These are phyloP conservation scores for Syzygium oleosum DNA, from an alignment of 345 rosid species.

Conservation along the genomic window DNA sequence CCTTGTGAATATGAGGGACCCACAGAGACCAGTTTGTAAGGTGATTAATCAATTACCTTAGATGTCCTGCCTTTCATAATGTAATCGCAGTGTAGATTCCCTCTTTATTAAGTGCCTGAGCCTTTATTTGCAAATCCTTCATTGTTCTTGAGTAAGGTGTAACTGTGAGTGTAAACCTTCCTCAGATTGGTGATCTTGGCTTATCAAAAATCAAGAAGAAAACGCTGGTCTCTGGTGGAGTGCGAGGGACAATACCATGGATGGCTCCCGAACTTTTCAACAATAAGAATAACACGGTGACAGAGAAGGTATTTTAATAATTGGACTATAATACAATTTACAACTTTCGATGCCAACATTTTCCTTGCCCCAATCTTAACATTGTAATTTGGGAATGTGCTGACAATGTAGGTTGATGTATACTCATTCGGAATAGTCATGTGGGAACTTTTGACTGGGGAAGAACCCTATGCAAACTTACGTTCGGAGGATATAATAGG, in stretches of 20 bases:
- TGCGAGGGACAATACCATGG: slow-evolving; percentile 49
- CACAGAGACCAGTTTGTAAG: slow-evolving; percentile 39
- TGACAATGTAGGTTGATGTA: slow-evolving; percentile 27
- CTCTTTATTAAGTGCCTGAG: neutral
- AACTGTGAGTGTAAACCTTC: neutral
- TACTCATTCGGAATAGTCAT: slow-evolving; percentile 36
- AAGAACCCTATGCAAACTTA: slow-evolving; percentile 33
- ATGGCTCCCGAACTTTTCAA: slow-evolving; percentile 51
- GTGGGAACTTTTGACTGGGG: slow-evolving; percentile 50
- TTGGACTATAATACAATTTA: neutral
- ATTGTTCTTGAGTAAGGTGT: neutral
- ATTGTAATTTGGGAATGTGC: neutral
- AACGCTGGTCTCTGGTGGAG: slow-evolving; percentile 40
- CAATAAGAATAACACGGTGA: slow-evolving; percentile 21
- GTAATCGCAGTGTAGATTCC: neutral
- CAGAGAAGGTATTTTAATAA: slow-evolving; percentile 31
- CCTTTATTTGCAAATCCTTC: neutral
- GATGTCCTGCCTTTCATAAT: neutral
- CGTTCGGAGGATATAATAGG: slow-evolving; percentile 28
- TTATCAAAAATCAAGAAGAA: slow-evolving; percentile 32
- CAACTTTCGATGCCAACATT: neutral
- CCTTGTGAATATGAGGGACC: slow-evolving; percentile 32
- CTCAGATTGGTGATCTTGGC: slow-evolving; percentile 49
- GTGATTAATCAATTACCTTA: slow-evolving; percentile 1
- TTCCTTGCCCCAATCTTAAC: neutral